Evolutionary conservation across 1,284 basidiomycete species (phyloP).

Genomic region (Tilletia horrida): DNA sequence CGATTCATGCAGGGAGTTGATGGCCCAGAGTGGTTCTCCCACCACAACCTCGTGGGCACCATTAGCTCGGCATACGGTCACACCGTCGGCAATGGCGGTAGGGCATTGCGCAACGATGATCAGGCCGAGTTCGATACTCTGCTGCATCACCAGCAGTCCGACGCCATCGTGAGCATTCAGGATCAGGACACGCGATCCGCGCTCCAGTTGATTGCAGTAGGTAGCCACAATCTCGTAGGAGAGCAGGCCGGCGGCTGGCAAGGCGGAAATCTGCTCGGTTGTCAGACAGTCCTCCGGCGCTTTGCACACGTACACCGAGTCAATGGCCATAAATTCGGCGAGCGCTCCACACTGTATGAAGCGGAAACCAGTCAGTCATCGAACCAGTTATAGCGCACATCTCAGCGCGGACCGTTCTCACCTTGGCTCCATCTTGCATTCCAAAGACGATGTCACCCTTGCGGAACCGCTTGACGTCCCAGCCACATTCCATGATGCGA

Average conservation of each 20-base stretch:
- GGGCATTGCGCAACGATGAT: constrained; percentile 57
- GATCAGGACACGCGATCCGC: constrained; percentile 55
- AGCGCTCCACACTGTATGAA: constrained; percentile 53
- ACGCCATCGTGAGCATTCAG: constrained; percentile 57
- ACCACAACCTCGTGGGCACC: constrained; percentile 56
- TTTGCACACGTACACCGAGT: constrained; percentile 54
- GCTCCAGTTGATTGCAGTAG: constrained; percentile 52
- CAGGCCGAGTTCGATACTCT: constrained; percentile 53
- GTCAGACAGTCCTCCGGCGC: constrained; percentile 54
- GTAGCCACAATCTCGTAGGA: constrained; percentile 56
- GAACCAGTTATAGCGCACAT: neutral
- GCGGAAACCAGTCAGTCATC: neutral
- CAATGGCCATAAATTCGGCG: constrained; percentile 55
- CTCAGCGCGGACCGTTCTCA: neutral
- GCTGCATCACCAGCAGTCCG: constrained; percentile 56
- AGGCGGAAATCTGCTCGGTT: constrained; percentile 56
- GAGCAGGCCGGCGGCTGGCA: constrained; percentile 55
- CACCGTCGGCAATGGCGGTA: constrained; percentile 48
- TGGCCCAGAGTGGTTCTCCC: constrained; percentile 56
- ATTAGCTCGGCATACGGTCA: constrained; percentile 52
- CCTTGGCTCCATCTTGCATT: constrained; percentile 49
- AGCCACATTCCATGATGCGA: constrained; percentile 56
- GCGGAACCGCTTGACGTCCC: constrained; percentile 53
- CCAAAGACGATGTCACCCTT: constrained; percentile 58
- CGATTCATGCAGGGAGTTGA: constrained; percentile 56